These are phyloP conservation scores for Cochlearia excelsa DNA, from an alignment of 345 rosid genomes.

Conservation along the genomic window DNA sequence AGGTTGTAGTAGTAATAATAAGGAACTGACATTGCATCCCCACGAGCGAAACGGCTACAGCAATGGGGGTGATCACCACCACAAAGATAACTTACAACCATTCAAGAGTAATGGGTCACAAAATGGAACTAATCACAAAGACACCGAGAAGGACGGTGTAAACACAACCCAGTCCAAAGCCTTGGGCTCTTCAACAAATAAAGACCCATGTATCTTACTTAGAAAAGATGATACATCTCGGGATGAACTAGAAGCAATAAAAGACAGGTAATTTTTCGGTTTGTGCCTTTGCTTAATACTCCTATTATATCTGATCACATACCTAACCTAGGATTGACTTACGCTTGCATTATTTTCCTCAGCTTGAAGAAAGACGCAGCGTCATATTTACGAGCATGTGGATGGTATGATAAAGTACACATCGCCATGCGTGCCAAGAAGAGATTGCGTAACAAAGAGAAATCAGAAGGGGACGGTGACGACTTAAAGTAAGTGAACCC, in stretches of 20 bases:
- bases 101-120: constrained; percentile 39
- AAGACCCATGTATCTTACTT: constrained; percentile 52
- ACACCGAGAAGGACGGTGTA: constrained; percentile 37
- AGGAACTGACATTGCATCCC: constrained; percentile 8
- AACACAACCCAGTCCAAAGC: constrained; percentile 32
- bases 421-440: constrained; percentile 61
- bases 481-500: constrained; percentile 59
- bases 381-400: constrained; percentile 58
- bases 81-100: constrained; percentile 34
- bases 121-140: constrained; percentile 33
- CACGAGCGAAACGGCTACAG: constrained; percentile 24
- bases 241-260: constrained; percentile 57
- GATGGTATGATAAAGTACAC: constrained; percentile 63
- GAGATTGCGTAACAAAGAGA: constrained; percentile 40
- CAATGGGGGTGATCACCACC: constrained; percentile 29
- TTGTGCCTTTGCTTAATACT: constrained; percentile 19
- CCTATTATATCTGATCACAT: background rate
- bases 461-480: constrained; percentile 37
- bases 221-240: constrained; percentile 58
- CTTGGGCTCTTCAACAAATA: constrained; percentile 38
- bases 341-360: constrained; percentile 21
- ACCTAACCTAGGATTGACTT: constrained; percentile 5
- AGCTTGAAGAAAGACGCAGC: constrained; percentile 65
- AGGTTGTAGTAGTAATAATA: constrained; percentile 1
- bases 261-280: constrained; percentile 56